phyloP scores from a whole-genome alignment of 2,329 filamentous ascomycete genomes.

The Celoporthe dispersa region DNA sequence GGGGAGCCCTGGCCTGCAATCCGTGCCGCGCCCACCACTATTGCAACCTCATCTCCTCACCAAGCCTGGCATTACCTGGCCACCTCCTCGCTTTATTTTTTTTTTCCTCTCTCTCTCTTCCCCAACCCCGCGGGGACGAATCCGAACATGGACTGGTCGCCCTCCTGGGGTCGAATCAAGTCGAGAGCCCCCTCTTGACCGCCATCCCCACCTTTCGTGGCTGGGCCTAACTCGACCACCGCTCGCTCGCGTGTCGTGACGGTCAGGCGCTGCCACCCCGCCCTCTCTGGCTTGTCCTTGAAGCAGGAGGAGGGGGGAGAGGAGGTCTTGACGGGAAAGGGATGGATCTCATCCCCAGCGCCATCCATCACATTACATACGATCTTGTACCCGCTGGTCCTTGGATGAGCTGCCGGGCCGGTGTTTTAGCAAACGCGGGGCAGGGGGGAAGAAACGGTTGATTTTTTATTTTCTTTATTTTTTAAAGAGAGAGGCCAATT shows the following conservation, averaged over 20 bases:
- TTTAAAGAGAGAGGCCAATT: neutral
- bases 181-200: neutral
- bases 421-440: neutral
- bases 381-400: too few relatives aligned
- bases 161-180: neutral
- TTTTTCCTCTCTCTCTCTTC: too few relatives aligned
- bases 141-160: slow-evolving; percentile 2
- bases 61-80: neutral
- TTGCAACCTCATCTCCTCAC: slow-evolving; percentile 17
- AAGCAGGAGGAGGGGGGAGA: neutral
- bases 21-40: neutral
- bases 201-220: neutral
- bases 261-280: neutral
- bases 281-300: too few relatives aligned
- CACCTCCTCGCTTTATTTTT: neutral
- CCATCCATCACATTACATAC: too few relatives aligned
- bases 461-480: neutral
- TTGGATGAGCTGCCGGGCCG: neutral
- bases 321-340: neutral
- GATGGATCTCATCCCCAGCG: neutral
- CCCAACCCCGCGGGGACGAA: slow-evolving; percentile 3
- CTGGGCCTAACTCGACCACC: neutral
- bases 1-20: slow-evolving; percentile 11
- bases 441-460: neutral
- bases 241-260: neutral